Evolutionary conservation across 2,329 filamentous ascomycete genomes (phyloP).

Genomic region (Epicoccum sorghinum): DNA sequence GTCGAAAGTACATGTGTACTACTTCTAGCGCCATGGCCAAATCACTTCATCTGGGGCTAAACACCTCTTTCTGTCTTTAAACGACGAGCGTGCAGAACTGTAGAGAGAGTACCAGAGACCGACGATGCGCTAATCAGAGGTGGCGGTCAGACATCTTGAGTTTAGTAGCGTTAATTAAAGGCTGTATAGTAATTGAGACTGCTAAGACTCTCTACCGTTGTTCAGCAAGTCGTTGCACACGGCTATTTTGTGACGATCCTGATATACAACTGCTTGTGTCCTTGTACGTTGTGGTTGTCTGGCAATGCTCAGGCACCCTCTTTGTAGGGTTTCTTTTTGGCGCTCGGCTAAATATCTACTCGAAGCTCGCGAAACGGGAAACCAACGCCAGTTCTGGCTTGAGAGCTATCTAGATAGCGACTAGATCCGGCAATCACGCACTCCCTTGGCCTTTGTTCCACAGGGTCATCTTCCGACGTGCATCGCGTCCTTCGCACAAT

Average conservation of each 20-base stretch:
- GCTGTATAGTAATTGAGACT: background rate
- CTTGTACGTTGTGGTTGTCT: background rate
- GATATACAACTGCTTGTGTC: background rate
- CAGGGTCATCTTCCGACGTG: no score
- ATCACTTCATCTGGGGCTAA: slow-evolving; percentile 11
- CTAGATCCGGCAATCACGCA: no score
- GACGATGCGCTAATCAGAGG: background rate
- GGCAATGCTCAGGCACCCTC: background rate
- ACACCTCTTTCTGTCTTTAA: background rate
- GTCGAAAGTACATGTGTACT: background rate
- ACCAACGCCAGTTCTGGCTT: no score
- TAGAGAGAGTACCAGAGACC: background rate
- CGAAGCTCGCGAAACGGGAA: no score
- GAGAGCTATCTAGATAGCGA: no score
- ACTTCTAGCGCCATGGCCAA: slow-evolving; percentile 14
- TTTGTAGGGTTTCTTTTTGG: background rate
- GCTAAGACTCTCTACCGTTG: no score
- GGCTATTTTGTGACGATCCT: no score
- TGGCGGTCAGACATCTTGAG: background rate
- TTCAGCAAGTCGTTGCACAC: no score
- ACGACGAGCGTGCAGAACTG: background rate
- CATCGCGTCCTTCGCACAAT: no score
- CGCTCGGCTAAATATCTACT: no score
- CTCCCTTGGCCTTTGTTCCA: no score
- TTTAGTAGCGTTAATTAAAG: background rate